Evolutionary conservation across 148 eudicot species (phyloP).

Genomic region (Fagopyrum esculentum): DNA sequence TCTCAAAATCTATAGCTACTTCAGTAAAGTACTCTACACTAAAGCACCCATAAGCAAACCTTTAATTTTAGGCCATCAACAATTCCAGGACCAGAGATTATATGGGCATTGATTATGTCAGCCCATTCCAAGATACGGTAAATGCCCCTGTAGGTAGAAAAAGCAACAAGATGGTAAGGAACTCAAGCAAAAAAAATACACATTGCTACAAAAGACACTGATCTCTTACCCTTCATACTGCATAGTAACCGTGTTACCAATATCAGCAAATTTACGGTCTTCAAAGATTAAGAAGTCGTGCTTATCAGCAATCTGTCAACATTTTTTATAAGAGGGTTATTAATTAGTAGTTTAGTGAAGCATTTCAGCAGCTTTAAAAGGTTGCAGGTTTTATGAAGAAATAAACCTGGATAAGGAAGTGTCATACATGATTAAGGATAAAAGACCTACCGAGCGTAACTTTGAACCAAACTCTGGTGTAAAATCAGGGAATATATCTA

Average conservation of each 20-base stretch:
- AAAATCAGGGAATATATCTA: conserved; percentile 89
- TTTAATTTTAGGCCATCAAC: conserved; percentile 89
- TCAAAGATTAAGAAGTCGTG: conserved; percentile 93
- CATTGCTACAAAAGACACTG: background rate
- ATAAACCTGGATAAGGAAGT: background rate
- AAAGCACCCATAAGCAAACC: conserved; percentile 27
- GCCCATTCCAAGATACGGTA: conserved; percentile 95
- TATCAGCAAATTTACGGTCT: conserved; percentile 97
- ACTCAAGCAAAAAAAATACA: background rate
- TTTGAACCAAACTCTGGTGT: conserved; percentile 81
- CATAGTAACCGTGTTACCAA: conserved; percentile 95
- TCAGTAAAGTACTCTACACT: background rate
- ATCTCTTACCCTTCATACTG: conserved; percentile 84
- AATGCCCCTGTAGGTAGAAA: conserved; percentile 54
- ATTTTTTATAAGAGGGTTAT: background rate
- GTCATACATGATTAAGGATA: conserved; percentile 1
- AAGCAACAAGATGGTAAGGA: conserved; percentile 10
- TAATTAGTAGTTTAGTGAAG: background rate
- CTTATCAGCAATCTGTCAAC: conserved; percentile 74
- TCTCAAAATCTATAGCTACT: background rate
- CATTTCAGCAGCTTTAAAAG: background rate
- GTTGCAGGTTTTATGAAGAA: background rate
- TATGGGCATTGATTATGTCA: conserved; percentile 89
- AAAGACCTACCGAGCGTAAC: conserved; percentile 53
- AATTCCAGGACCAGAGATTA: conserved; percentile 95